These are phyloP conservation scores for Diaporthe australafricana DNA, from an alignment of 2,329 filamentous ascomycete species.

Conservation along the genomic window DNA sequence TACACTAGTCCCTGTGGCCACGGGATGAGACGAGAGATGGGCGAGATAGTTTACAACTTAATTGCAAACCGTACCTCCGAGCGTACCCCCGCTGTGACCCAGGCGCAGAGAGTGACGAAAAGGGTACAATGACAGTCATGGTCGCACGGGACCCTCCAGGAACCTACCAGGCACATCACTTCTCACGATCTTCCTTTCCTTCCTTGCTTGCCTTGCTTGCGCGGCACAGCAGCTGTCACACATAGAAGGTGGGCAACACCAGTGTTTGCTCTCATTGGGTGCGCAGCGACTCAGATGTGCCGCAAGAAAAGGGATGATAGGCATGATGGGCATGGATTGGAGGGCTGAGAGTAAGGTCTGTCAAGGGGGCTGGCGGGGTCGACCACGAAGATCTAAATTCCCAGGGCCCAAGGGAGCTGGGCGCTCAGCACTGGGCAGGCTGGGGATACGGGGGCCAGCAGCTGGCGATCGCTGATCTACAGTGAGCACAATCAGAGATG, in stretches of 20 bases:
- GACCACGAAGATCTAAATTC: conserved; percentile 28
- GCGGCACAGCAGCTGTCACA: conserved; percentile 22
- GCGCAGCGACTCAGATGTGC: conserved; percentile 20
- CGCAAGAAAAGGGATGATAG: conserved; percentile 27
- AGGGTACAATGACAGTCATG: background rate
- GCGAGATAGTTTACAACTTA: background rate
- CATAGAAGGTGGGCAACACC: background rate
- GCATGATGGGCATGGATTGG: conserved; percentile 18
- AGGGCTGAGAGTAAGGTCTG: conserved; percentile 3
- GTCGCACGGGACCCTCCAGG: conserved; percentile 8
- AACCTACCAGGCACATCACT: conserved; percentile 9
- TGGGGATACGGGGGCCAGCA: conserved; percentile 1
- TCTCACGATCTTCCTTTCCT: conserved; percentile 21
- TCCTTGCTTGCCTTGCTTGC: conserved; percentile 17
- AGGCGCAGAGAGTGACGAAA: background rate
- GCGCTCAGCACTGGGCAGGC: conserved; percentile 22
- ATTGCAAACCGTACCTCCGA: background rate
- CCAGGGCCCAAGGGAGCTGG: conserved; percentile 28
- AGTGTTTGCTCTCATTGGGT: background rate
- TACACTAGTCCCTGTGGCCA: background rate
- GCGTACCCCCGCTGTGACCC: background rate
- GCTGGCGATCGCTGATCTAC: conserved; percentile 12
- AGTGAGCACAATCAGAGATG: conserved; percentile 21
- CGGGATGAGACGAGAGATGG: background rate
- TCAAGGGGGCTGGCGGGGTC: conserved; percentile 32